Percentiles rank a stretch among this genome's conserved stretches.
Conservation (phyloP, 306 rosid species). For the Dryas alaskensis region DNA sequence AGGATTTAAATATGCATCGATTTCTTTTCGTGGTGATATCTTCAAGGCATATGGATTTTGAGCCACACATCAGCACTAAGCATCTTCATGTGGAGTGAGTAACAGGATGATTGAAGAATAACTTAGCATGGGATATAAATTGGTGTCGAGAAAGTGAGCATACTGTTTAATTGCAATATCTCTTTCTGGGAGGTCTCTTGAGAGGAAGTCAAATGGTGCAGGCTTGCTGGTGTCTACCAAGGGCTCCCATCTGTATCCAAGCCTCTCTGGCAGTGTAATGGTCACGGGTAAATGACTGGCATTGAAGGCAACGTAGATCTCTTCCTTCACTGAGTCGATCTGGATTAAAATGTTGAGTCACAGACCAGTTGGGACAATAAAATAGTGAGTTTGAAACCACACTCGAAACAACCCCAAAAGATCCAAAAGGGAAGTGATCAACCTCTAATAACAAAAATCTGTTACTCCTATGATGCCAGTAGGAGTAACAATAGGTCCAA, state of each 20-base stretch:
- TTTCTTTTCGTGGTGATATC: neutral
- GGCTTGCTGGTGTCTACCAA: conserved; percentile 81
- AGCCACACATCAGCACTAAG: conserved; percentile 8
- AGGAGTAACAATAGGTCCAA: too few species aligned
- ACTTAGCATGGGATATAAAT: conserved; percentile 85
- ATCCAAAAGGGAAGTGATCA: neutral
- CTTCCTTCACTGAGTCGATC: conserved; percentile 79
- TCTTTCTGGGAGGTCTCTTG: conserved; percentile 60
- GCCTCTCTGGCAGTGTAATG: conserved; percentile 70
- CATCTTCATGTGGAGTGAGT: conserved; percentile 47
- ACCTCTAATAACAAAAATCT: neutral
- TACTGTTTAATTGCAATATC: conserved; percentile 62
- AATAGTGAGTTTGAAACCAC: neutral
- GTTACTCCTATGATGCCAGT: neutral
- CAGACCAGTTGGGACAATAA: neutral
- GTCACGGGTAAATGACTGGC: conserved; percentile 67
- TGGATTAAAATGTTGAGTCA: conserved; percentile 31
- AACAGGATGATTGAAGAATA: conserved; percentile 91
- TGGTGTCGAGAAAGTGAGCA: conserved; percentile 77
- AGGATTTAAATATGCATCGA: neutral
- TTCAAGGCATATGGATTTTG: neutral
- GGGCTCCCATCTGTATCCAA: conserved; percentile 84
- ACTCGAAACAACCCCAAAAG: neutral
- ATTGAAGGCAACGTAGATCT: conserved; percentile 83
- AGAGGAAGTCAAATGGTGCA: conserved; percentile 78